Percentiles rank a stretch among this genome's conserved stretches.
Evolutionary conservation across 2,329 filamentous ascomycete species (phyloP).

Genomic region (Fusarium pininemorale): DNA sequence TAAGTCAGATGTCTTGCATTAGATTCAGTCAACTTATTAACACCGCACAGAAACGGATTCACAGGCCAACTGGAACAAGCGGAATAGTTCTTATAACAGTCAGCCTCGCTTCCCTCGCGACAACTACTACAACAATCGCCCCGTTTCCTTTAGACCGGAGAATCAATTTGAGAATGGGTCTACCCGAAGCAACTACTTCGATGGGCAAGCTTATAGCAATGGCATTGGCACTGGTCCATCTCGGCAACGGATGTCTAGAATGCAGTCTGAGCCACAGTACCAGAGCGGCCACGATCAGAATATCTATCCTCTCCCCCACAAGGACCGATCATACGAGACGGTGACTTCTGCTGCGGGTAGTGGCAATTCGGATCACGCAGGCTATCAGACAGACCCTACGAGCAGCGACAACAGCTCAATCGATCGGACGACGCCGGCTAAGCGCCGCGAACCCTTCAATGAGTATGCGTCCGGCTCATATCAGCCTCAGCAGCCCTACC

Average conservation of each 20-base stretch:
- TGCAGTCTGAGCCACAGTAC: constrained; percentile 58
- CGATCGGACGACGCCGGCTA: constrained; percentile 72
- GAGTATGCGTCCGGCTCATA: constrained; percentile 71
- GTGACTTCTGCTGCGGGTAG: constrained; percentile 80
- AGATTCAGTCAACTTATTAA: not conserved
- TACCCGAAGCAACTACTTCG: constrained; percentile 55
- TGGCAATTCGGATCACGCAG: constrained; percentile 78
- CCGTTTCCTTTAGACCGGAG: constrained; percentile 52
- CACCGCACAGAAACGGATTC: constrained; percentile 55
- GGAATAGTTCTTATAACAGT: constrained; percentile 67
- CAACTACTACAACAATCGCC: constrained; percentile 60
- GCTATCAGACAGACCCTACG: constrained; percentile 83
- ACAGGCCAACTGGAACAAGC: constrained; percentile 60
- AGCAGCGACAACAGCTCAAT: constrained; percentile 94
- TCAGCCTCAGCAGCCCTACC: constrained; percentile 52
- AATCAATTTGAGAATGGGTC: constrained; percentile 51
- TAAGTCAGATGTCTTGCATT: constrained; percentile 45
- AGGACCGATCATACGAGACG: constrained; percentile 87
- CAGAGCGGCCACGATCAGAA: constrained; percentile 52
- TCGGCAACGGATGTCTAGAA: constrained; percentile 50
- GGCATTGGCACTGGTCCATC: constrained; percentile 43
- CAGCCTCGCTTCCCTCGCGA: constrained; percentile 61
- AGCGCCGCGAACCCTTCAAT: constrained; percentile 64
- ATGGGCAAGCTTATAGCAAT: constrained; percentile 52
- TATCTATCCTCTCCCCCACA: constrained; percentile 65